Base-by-base conservation (phyloP, 805 yeast genomes). In the Kodamaea restingae region DNA sequence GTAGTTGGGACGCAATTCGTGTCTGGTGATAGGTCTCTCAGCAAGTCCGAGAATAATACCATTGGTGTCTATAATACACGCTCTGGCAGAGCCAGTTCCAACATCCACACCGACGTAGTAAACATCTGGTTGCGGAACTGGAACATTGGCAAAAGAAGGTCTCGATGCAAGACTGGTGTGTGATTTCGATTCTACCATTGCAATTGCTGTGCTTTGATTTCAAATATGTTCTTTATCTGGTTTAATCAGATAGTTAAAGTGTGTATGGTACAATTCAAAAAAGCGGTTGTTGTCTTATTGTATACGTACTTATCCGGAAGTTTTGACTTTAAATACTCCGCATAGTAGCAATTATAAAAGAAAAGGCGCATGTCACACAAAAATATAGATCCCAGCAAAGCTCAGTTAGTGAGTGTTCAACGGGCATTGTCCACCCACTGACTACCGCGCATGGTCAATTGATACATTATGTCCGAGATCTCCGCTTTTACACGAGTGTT, bases 51-150 rank as follows among this genome's bases (percentile, higher is more conserved):
- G 63, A 38, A 93, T 88, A 32, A 84, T 80, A 35, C 98, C 98
- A 30, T 74, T 68, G 51, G 80, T 76, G 59, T 90, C 93, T 46
- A 91, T 86, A 11, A 93, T 69, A 52, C 96, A 91, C 4, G 98
- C 98, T 47, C 98, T 73, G 4, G 96, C 97, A 2, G 95, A 85
- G 11, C 98, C 98, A 0, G 98, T 90, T n/a, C 98, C 98, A 18
- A 93, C 95, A 56, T 87, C 96, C 6, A 87, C 88, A 39, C 96
- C 96, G 40, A 87, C 76, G 54, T 80, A 86, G 59, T 69, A 73
- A 7, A 57, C 72, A 49, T 60, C 76, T 18, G 68, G 73, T 46
- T 56, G 73, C 39, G 65, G 75, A 39, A 57, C 70, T 3, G 49
- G 45, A 14, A 38, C 22, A 15, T 58, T 56, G 56, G 67, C 64